Percentiles rank a stretch among this genome's conserved stretches.
Conservation (phyloP, 176 grass and related monocot genomes). For the Oryza glumipatula region DNA sequence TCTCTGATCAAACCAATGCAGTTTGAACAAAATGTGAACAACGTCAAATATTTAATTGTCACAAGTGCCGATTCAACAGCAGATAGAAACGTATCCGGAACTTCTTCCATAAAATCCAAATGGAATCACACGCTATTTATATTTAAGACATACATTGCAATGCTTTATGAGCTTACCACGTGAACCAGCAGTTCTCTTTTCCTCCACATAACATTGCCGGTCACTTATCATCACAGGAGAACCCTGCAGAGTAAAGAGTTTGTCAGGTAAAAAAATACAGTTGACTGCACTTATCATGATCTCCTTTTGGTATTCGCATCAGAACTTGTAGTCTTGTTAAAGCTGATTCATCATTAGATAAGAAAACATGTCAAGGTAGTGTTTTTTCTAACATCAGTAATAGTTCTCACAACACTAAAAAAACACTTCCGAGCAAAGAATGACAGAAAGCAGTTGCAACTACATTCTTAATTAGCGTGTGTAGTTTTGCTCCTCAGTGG, state of each 20-base stretch:
- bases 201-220: constrained; percentile 67
- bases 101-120: not conserved
- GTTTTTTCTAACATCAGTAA: not conserved
- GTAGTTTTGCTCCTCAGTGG: not conserved
- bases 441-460: not conserved
- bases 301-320: not conserved
- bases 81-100: not conserved
- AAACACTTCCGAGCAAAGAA: not conserved
- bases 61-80: not conserved
- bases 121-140: not conserved
- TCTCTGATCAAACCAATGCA: not conserved
- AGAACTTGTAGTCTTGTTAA: not conserved
- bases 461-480: not conserved
- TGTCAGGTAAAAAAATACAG: constrained; percentile 10
- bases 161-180: constrained; percentile 57
- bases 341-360: not conserved
- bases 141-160: not conserved
- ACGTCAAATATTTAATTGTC: not conserved
- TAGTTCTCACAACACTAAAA: not conserved
- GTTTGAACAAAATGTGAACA: not conserved
- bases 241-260: constrained; percentile 55
- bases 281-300: constrained; percentile 24
- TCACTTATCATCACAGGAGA: constrained; percentile 83
- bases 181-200: constrained; percentile 78
- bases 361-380: not conserved